Conservation (phyloP, 2,329 filamentous ascomycete genomes). For the Penicillium frequentans region DNA sequence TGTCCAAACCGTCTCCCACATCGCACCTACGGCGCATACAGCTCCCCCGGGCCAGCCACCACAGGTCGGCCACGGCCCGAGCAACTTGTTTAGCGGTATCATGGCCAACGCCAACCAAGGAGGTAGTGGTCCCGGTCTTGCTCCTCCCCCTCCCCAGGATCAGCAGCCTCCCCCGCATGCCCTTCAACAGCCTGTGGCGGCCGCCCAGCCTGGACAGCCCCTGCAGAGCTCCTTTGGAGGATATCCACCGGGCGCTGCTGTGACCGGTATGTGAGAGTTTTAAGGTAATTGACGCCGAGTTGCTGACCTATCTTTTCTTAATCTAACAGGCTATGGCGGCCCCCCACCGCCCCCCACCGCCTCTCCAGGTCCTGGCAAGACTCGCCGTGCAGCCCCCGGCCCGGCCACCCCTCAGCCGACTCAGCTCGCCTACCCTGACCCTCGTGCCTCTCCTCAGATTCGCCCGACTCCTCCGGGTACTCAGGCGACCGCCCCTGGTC, state of each 20-base stretch:
- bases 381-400: slow-evolving; percentile 61
- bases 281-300: slow-evolving; percentile 20
- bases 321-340: slow-evolving; percentile 67
- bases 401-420: slow-evolving; percentile 92
- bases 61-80: slow-evolving; percentile 80
- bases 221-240: slow-evolving; percentile 69
- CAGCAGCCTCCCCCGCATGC: slow-evolving; percentile 61
- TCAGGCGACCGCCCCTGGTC: slow-evolving; percentile 45
- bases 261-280: slow-evolving; percentile 57
- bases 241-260: slow-evolving; percentile 63
- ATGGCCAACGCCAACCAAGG: slow-evolving; percentile 75
- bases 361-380: slow-evolving; percentile 80
- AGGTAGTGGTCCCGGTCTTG: slow-evolving; percentile 81
- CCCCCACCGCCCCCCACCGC: slow-evolving; percentile 81
- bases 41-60: slow-evolving; percentile 83
- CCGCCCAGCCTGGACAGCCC: slow-evolving; percentile 65
- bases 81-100: slow-evolving; percentile 90
- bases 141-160: slow-evolving; percentile 69
- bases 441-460: slow-evolving; percentile 80
- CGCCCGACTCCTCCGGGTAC: slow-evolving; percentile 70
- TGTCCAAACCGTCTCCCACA: slow-evolving; percentile 64
- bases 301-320: slow-evolving; percentile 53
- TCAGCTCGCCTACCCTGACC: slow-evolving; percentile 81
- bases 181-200: slow-evolving; percentile 58
- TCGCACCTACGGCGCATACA: slow-evolving; percentile 73